Evolutionary conservation across 139 green algal genomes (phyloP).

Genomic region (Gonium pectorale): DNA sequence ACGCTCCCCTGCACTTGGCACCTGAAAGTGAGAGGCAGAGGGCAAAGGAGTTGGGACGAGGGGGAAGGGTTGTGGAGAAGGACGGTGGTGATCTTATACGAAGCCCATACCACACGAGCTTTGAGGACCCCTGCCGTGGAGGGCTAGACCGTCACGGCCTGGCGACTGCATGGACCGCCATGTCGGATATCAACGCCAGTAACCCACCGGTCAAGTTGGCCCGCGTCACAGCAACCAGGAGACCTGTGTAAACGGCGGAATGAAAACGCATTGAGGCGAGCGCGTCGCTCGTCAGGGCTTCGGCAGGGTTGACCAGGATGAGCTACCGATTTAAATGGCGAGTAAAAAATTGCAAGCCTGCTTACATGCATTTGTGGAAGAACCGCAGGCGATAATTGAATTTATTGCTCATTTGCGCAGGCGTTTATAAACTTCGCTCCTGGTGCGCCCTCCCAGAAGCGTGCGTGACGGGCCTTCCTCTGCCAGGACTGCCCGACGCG

Average conservation of each 20-base stretch:
- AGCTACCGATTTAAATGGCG: too few relatives aligned
- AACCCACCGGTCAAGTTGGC: slow-evolving; percentile 7
- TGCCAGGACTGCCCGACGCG: too few relatives aligned
- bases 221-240: neutral
- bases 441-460: too few relatives aligned
- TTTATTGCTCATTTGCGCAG: neutral
- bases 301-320: too few relatives aligned
- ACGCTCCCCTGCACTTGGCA: slow-evolving; percentile 17
- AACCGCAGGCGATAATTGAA: slow-evolving; percentile 16
- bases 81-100: neutral
- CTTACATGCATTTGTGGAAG: slow-evolving; percentile 20
- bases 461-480: too few relatives aligned
- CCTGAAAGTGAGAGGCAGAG: neutral
- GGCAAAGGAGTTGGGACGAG: neutral
- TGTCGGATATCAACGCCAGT: neutral
- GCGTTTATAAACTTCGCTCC: neutral
- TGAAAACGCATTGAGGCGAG: neutral
- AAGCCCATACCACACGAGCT: neutral
- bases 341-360: neutral
- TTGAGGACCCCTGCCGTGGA: neutral
- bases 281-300: too few relatives aligned
- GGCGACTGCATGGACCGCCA: neutral
- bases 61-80: neutral
- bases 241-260: neutral
- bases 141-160: neutral